These are phyloP conservation scores for Nicotiana tabacum DNA, from an alignment of 257 asterid genomes.

Conservation along the genomic window DNA sequence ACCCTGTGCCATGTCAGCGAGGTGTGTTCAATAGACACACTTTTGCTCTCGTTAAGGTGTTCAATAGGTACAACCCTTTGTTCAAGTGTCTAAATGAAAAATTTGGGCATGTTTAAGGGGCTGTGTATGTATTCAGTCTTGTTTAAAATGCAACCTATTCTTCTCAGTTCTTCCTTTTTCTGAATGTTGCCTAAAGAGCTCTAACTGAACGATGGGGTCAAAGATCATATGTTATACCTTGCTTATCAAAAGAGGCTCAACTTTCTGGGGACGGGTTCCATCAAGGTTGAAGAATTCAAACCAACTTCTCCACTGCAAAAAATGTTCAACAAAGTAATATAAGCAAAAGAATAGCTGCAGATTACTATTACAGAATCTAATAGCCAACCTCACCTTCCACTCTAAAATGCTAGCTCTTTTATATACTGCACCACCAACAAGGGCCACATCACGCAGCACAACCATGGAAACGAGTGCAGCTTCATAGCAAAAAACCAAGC, in stretches of 20 bases:
- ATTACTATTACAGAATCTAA: not conserved
- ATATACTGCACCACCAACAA: conserved; percentile 81
- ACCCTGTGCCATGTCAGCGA: no score
- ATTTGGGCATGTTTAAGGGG: no score
- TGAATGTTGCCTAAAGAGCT: not conserved
- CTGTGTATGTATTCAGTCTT: no score
- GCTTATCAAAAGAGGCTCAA: conserved; percentile 83
- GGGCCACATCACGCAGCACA: conserved; percentile 77
- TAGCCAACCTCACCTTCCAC: conserved; percentile 54
- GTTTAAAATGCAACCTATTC: not conserved
- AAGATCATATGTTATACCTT: conserved; percentile 45
- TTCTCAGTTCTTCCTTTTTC: not conserved
- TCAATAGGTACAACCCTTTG: no score
- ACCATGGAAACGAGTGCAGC: conserved; percentile 84
- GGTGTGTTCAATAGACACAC: no score
- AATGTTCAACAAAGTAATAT: conserved; percentile 13
- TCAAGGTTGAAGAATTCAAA: conserved; percentile 75
- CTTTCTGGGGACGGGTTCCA: conserved; percentile 60
- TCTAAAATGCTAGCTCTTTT: conserved; percentile 68
- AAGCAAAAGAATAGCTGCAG: conserved; percentile 12
- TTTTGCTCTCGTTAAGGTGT: no score
- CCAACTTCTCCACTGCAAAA: conserved; percentile 62
- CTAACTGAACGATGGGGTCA: not conserved
- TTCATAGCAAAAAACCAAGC: conserved; percentile 27
- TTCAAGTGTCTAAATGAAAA: no score